phyloP scores from a whole-genome alignment of 1,284 basidiomycete genomes.

The Violaceomyces palustris region DNA sequence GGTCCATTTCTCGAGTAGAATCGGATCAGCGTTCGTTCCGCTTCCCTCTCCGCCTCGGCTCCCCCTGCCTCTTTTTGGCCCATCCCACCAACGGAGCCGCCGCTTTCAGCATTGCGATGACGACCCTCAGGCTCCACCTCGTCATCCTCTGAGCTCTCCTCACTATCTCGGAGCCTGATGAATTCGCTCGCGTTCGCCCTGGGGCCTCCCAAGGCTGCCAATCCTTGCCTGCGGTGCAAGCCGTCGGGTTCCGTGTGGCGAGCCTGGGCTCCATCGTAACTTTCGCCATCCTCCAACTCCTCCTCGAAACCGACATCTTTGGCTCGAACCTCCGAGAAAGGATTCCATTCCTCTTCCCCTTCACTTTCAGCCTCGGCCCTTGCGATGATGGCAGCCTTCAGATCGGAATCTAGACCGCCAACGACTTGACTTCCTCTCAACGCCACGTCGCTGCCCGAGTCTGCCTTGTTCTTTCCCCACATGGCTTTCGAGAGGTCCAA shows the following conservation, averaged over 20 bases:
- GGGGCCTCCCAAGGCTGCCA: too few relatives aligned
- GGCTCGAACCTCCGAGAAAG: slow-evolving; percentile 8
- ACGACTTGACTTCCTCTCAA: slow-evolving; percentile 2
- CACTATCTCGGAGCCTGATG: too few relatives aligned
- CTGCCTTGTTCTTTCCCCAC: neutral
- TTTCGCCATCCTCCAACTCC: slow-evolving; percentile 33
- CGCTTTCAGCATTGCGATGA: neutral
- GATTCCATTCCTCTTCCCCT: slow-evolving; percentile 33
- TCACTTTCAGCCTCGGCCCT: slow-evolving; percentile 21
- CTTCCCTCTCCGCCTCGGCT: slow-evolving; percentile 2
- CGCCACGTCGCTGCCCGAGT: too few relatives aligned
- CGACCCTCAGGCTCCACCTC: too few relatives aligned
- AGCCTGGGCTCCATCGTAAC: too few relatives aligned
- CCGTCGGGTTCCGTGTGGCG: too few relatives aligned
- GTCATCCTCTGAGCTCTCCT: too few relatives aligned
- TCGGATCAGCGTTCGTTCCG: slow-evolving; percentile 17
- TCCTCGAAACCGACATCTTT: slow-evolving; percentile 28
- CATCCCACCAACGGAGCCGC: neutral
- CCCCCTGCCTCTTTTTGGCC: too few relatives aligned
- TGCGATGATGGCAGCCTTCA: slow-evolving; percentile 31
- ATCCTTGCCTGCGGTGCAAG: too few relatives aligned
- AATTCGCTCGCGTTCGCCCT: too few relatives aligned
- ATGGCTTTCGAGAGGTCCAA: slow-evolving; percentile 14
- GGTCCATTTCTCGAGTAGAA: slow-evolving; percentile 19
- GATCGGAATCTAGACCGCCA: slow-evolving; percentile 17